phyloP scores from a whole-genome alignment of 306 rosid species.

The Mimosa bimucronata region DNA sequence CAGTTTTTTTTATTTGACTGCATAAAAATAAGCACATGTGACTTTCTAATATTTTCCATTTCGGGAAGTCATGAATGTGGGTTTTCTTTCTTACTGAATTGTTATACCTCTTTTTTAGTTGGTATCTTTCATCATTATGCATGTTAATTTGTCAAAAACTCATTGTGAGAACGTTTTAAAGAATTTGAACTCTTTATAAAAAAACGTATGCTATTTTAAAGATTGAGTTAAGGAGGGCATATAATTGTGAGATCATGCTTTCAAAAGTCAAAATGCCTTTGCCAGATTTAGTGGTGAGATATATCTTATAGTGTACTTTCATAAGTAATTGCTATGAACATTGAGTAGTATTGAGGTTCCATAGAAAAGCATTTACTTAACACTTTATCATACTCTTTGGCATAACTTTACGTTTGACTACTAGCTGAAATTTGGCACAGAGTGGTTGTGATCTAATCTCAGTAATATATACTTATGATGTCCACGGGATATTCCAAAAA shows the following conservation, averaged over 20 bases:
- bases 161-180: constrained; percentile 14
- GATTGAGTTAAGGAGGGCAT: constrained; percentile 96
- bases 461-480: not conserved
- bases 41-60: constrained; percentile 24
- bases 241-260: constrained; percentile 99
- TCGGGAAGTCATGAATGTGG: not conserved
- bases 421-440: not conserved
- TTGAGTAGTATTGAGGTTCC: constrained; percentile 35
- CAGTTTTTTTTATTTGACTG: constrained; percentile 15
- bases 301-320: constrained; percentile 25
- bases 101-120: not conserved
- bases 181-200: constrained; percentile 32
- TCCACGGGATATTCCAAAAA: not conserved
- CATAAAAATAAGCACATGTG: not conserved
- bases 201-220: constrained; percentile 50
- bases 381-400: constrained; percentile 13
- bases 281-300: constrained; percentile 91
- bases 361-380: constrained; percentile 16
- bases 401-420: constrained; percentile 19
- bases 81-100: constrained; percentile 28
- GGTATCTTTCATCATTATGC: constrained; percentile 18
- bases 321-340: constrained; percentile 28
- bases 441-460: not conserved
- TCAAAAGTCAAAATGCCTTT: constrained; percentile 91
- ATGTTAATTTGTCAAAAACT: constrained; percentile 19